A percentile compares a stretch with the other conserved stretches of the same genome.
phyloP scores from a whole-genome alignment of 768 basidiomycete genomes.

The Tubosaeta sp. region DNA sequence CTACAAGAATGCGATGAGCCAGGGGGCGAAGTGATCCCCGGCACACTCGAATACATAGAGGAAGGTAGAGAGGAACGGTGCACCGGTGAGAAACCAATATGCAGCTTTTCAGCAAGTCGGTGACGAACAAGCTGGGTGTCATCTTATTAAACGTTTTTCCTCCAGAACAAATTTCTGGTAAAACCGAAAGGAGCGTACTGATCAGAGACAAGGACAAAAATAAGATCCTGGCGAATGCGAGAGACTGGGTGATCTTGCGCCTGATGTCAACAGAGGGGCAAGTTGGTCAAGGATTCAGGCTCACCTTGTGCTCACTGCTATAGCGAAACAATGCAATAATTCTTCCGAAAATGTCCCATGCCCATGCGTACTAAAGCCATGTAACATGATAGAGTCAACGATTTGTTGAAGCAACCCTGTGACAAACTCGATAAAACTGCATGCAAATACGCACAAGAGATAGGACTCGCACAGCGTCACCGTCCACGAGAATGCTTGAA shows the following conservation, averaged over 20 bases:
- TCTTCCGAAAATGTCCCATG: constrained; percentile 64
- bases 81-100: constrained; percentile 62
- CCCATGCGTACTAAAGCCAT: constrained; percentile 81
- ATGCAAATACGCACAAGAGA: constrained; percentile 58
- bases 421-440: constrained; percentile 43
- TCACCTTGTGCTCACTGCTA: constrained; percentile 68
- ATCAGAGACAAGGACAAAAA: constrained; percentile 64
- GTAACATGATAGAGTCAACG: constrained; percentile 65
- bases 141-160: constrained; percentile 96
- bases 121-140: constrained; percentile 66
- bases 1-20: constrained; percentile 76
- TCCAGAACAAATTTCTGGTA: constrained; percentile 94
- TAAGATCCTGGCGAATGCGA: constrained; percentile 68
- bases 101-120: constrained; percentile 81
- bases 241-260: constrained; percentile 69
- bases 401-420: constrained; percentile 71
- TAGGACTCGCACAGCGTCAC: constrained; percentile 83
- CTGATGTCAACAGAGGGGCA: neutral
- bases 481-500: constrained; percentile 72
- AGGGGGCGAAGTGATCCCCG: constrained; percentile 87
- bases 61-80: constrained; percentile 85
- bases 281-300: neutral
- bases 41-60: constrained; percentile 91
- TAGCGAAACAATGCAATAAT: constrained; percentile 54
- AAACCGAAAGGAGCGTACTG: constrained; percentile 65